Conservation (phyloP, 1,284 basidiomycete species). For the Volvariella surrecta region DNA sequence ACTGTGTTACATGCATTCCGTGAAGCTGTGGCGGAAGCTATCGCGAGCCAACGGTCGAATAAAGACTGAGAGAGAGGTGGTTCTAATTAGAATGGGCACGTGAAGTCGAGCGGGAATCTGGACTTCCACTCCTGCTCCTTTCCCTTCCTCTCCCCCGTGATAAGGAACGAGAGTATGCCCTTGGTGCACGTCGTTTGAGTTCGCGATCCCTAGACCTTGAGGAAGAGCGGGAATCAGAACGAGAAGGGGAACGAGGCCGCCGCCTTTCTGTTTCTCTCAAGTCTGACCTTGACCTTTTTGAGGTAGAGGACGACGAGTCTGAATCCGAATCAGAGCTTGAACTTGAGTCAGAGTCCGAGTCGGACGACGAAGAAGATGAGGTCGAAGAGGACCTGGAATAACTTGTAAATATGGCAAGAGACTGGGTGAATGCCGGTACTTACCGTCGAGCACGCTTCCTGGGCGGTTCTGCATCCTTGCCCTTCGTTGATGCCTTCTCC, state of each 20-base stretch:
- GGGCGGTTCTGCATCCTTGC: conserved; percentile 25
- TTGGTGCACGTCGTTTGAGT: too few relatives aligned
- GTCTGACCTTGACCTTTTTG: conserved; percentile 2
- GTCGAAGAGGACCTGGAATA: conserved; percentile 6
- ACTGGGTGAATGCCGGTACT: conserved; percentile 11
- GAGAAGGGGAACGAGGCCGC: not conserved
- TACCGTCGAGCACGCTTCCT: conserved; percentile 49
- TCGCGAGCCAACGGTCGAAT: too few relatives aligned
- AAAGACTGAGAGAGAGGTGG: too few relatives aligned
- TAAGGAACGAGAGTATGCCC: too few relatives aligned
- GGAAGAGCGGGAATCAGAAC: not conserved
- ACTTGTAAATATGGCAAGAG: not conserved
- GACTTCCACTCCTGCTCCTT: too few relatives aligned
- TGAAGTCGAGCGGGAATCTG: too few relatives aligned
- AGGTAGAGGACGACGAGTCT: conserved; percentile 8
- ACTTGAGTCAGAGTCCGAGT: conserved; percentile 12
- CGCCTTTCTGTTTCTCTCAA: not conserved
- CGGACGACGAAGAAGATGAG: conserved; percentile 14
- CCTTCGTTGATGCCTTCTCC: conserved; percentile 30
- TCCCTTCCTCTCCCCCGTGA: too few relatives aligned
- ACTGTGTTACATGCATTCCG: too few relatives aligned
- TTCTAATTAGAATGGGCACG: too few relatives aligned
- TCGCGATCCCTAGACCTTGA: conserved; percentile 1
- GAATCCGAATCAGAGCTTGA: conserved; percentile 29
- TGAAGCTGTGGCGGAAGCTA: too few relatives aligned